Evolutionary conservation across 129 eudicot species (phyloP), one percentile per base, ranked within the genome.

Genomic region (Pittosporum tobira): DNA sequence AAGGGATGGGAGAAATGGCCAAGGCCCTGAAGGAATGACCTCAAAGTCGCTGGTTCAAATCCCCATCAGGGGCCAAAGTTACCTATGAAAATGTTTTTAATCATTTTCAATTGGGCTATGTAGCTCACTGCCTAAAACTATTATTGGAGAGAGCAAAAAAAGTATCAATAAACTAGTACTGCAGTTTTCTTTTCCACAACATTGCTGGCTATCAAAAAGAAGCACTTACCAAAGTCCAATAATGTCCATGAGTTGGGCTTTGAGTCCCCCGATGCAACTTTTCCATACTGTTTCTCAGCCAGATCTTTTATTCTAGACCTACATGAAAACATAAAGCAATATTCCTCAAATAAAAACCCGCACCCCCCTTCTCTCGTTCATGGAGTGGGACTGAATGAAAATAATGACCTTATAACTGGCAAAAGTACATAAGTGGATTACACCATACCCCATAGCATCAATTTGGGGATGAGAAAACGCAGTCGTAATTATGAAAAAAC

Each of bases 221-320:
- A 45, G 59, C 53, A 69, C 94, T 48, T 40, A 91, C 98, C 98
- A 18, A 91, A 91, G 74, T 91, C 98, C 52, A 86, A 67, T 71
- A 91, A 75, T 51, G 98, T 91, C 98, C 98, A 91, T 25, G 94
- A 83, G 75, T 91, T 91, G 62, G 98, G 85, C 71, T 87, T 91
- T 24, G 67, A 22, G 70, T 91, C 98, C 62, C 98, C 98, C 15
- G 87, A 19, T 49, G 90, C 75, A 46, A 71, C 67, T 66, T 54
- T 83, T 55, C 85, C 94, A 7, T 68, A 80, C 63, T 86, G 67
- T 48, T 75, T 69, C 72, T 87, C 98, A 6, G 94, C 98, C 69
- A 83, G 62, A 38, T 91, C 94, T 57, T 72, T 67, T 68, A 91
- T 83, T 72, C 71, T 81, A 16, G 75, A 60, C 75, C 98, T 90